Evolutionary conservation across 2,329 filamentous ascomycete species (phyloP).

Genomic region (Colletotrichum sp.): DNA sequence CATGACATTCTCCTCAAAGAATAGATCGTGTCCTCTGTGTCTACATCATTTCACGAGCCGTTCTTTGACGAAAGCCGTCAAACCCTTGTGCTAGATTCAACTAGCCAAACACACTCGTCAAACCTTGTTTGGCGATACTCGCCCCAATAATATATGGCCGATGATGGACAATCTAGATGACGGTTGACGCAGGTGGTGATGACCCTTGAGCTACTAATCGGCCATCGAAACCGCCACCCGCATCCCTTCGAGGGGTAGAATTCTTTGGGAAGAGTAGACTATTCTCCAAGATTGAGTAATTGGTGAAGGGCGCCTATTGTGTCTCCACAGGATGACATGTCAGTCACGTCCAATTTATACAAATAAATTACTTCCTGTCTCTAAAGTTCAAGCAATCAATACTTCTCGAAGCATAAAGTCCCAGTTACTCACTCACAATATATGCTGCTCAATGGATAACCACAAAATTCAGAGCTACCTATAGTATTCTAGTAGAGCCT

Average conservation of each 20-base stretch:
- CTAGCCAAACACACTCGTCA: neutral
- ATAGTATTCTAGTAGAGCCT: no score
- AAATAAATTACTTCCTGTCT: no score
- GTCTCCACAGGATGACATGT: no score
- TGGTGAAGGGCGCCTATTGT: neutral
- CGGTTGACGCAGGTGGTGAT: fast-evolving
- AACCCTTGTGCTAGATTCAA: fast-evolving
- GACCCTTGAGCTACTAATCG: fast-evolving
- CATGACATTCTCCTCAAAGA: neutral
- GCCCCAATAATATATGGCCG: fast-evolving
- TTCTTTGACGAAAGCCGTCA: neutral
- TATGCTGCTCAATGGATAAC: no score
- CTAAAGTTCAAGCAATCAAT: no score
- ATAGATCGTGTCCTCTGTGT: neutral
- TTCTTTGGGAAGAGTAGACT: no score
- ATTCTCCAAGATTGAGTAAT: neutral
- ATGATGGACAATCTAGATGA: fast-evolving
- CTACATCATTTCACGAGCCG: neutral
- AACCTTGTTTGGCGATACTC: fast-evolving
- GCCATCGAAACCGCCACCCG: no score
- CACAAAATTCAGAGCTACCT: no score
- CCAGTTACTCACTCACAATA: no score
- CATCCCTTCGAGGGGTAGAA: no score
- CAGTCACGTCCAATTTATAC: no score
- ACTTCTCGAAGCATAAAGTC: no score